Evolutionary conservation across 768 basidiomycete species (phyloP).

Genomic region (Termitomyces eurrhizus): DNA sequence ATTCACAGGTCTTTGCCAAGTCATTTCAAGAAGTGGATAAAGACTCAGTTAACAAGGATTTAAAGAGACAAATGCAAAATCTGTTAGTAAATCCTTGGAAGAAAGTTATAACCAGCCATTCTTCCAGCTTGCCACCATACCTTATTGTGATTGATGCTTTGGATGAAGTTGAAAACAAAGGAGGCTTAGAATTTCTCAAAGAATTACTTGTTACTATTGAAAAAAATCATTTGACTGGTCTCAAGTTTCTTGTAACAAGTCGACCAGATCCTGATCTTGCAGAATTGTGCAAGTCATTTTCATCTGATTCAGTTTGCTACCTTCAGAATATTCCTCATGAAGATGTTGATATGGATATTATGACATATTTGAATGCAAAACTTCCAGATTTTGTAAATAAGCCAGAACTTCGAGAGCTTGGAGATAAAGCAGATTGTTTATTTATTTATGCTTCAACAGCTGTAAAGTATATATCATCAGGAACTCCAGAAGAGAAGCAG

Average conservation of each 20-base stretch:
- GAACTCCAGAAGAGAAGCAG: no score
- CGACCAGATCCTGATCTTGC: conserved; percentile 14
- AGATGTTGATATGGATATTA: neutral
- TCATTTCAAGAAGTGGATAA: neutral
- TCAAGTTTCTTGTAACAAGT: conserved; percentile 14
- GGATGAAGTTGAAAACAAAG: conserved; percentile 7
- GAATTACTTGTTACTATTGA: conserved; percentile 1
- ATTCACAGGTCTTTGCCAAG: no score
- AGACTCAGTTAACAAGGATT: neutral
- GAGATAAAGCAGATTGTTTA: no score
- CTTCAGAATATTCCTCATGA: conserved; percentile 7
- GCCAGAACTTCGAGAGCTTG: no score
- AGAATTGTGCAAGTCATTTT: conserved; percentile 13
- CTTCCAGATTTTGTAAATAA: no score
- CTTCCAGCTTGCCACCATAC: conserved; percentile 1
- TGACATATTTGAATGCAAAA: no score
- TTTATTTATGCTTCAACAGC: no score
- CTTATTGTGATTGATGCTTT: conserved; percentile 10
- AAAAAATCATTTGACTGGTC: neutral
- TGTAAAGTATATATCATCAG: no score
- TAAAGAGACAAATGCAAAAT: conserved; percentile 4
- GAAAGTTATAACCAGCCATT: neutral
- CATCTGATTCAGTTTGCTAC: conserved; percentile 14
- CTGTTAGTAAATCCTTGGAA: no score
- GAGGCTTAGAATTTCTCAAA: conserved; percentile 11